phyloP scores from a whole-genome alignment of 345 rosid species.

The Pseudoturritis turrita region DNA sequence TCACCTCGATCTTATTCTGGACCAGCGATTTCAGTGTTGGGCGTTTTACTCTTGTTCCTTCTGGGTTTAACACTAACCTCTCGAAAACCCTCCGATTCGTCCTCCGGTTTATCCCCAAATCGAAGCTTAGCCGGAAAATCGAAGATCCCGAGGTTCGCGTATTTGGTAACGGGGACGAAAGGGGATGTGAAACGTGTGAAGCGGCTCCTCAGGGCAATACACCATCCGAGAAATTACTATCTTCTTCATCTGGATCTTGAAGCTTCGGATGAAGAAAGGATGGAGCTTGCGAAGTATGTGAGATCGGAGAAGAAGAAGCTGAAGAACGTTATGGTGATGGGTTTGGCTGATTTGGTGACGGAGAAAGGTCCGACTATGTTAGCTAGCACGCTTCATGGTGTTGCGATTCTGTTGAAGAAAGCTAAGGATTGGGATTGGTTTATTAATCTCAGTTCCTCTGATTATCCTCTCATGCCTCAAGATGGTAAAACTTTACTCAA shows the following conservation, averaged over 20 bases:
- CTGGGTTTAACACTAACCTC: conserved; percentile 33
- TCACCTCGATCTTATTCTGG: conserved; percentile 41
- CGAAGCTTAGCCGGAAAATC: conserved; percentile 14
- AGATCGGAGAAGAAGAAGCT: conserved; percentile 57
- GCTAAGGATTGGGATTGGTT: conserved; percentile 95
- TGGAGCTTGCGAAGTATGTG: conserved; percentile 71
- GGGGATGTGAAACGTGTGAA: conserved; percentile 59
- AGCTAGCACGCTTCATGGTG: conserved; percentile 70
- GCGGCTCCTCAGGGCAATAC: conserved; percentile 61
- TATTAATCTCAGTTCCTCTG: conserved; percentile 72
- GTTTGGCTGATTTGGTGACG: conserved; percentile 74
- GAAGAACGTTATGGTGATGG: conserved; percentile 80
- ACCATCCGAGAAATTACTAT: conserved; percentile 81
- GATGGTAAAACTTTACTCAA: conserved; percentile 49
- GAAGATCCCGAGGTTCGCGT: conserved; percentile 57
- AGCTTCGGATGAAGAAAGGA: conserved; percentile 71
- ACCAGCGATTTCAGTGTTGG: conserved; percentile 31
- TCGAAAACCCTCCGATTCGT: conserved; percentile 29
- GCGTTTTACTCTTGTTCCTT: conserved; percentile 40
- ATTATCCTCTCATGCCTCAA: conserved; percentile 88
- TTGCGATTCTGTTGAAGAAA: conserved; percentile 65
- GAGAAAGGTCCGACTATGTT: conserved; percentile 80
- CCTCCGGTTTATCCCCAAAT: conserved; percentile 14
- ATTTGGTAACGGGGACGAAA: conserved; percentile 72
- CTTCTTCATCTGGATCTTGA: conserved; percentile 78